Evolutionary conservation across 495 filamentous ascomycete species (phyloP).

Genomic region (Aspergillus baeticus): DNA sequence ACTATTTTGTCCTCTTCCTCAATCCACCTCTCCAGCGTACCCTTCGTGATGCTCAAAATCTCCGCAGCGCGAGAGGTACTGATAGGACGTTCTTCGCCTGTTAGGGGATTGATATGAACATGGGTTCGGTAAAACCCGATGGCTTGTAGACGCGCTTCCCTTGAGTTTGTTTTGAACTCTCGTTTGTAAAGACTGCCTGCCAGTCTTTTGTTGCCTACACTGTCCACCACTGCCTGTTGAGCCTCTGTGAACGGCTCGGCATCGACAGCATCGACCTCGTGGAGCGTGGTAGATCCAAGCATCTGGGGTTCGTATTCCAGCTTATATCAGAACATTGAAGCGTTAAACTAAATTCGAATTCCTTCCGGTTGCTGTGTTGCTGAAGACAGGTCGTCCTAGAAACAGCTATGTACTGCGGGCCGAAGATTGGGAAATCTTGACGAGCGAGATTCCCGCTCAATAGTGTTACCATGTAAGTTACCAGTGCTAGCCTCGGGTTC

Average conservation of each 20-base stretch:
- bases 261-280: not conserved
- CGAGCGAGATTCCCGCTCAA: too few relatives aligned
- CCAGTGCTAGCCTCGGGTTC: too few relatives aligned
- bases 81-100: not conserved
- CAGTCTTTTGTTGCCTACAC: not conserved
- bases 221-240: not conserved
- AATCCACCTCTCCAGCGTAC: not conserved
- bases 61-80: not conserved
- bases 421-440: too few relatives aligned
- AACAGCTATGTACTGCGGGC: too few relatives aligned
- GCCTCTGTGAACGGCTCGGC: not conserved
- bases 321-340: not conserved
- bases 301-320: not conserved
- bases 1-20: not conserved
- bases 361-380: not conserved
- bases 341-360: not conserved
- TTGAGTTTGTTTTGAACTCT: not conserved
- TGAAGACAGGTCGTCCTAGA: too few relatives aligned
- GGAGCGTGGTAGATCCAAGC: not conserved
- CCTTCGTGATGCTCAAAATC: not conserved
- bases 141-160: not conserved
- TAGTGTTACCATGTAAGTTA: too few relatives aligned
- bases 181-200: not conserved
- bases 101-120: not conserved
- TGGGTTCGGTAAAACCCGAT: not conserved